A percentile compares a stretch with the other conserved stretches of the same genome.
Evolutionary conservation across 345 rosid species (phyloP).

Genomic region (Trapa incisa): DNA sequence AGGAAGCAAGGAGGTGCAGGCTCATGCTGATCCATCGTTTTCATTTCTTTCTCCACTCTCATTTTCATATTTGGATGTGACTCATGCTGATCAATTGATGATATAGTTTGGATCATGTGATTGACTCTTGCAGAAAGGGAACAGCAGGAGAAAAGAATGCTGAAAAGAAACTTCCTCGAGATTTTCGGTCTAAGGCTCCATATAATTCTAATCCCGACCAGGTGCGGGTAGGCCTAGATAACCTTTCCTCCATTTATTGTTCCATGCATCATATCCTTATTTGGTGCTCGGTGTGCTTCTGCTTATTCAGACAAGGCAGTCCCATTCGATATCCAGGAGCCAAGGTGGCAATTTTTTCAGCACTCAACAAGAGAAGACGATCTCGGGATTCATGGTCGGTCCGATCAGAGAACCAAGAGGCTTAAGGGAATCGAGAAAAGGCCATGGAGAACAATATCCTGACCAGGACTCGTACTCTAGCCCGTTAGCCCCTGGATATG

Average conservation of each 20-base stretch:
- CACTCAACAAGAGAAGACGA: conserved; percentile 21
- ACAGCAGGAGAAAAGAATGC: conserved; percentile 17
- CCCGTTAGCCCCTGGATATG: conserved; percentile 32
- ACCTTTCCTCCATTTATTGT: conserved; percentile 1
- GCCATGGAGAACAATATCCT: conserved; percentile 14
- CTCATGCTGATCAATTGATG: background rate
- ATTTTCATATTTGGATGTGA: background rate
- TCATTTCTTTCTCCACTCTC: background rate
- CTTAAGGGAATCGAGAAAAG: conserved; percentile 27
- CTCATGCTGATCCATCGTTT: background rate
- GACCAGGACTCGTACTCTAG: conserved; percentile 46
- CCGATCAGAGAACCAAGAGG: conserved; percentile 23
- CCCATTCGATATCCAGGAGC: conserved; percentile 16
- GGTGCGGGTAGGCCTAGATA: conserved; percentile 29
- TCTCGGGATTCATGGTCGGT: conserved; percentile 28
- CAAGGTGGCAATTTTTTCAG: conserved; percentile 18
- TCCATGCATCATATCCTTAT: background rate
- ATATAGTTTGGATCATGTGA: background rate
- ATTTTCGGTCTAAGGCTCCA: conserved; percentile 9
- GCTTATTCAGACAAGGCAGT: conserved; percentile 23
- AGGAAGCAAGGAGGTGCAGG: conserved; percentile 56
- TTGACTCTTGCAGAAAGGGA: conserved; percentile 27
- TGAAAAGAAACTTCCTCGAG: conserved; percentile 24
- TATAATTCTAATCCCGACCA: conserved; percentile 18
- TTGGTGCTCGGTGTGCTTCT: background rate